Conservation (phyloP, 1,284 basidiomycete genomes). For the Megacollybia platyphylla region DNA sequence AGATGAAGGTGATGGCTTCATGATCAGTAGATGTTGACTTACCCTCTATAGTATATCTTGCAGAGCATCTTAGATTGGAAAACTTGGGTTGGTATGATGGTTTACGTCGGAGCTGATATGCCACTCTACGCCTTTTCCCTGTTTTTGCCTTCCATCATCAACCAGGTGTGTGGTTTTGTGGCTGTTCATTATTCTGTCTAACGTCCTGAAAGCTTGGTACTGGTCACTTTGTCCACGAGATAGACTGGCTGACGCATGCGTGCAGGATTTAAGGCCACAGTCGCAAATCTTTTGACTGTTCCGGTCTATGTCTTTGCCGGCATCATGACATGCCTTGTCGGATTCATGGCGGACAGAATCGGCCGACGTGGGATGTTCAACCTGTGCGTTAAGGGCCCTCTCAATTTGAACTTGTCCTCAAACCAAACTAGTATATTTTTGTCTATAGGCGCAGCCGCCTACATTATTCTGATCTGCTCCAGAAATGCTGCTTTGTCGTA, state of each 20-base stretch:
- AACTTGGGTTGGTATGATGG: constrained; percentile 52
- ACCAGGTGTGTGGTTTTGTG: constrained; percentile 25
- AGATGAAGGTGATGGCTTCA: constrained; percentile 20
- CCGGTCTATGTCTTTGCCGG: constrained; percentile 60
- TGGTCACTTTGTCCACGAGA: constrained; percentile 8
- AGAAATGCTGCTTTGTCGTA: constrained; percentile 54
- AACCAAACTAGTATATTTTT: constrained; percentile 4
- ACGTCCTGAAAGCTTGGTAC: constrained; percentile 27
- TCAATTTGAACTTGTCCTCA: constrained; percentile 1
- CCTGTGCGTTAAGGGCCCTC: constrained; percentile 26
- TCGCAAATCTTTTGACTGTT: constrained; percentile 62
- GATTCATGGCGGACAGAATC: constrained; percentile 47
- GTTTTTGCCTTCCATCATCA: constrained; percentile 65
- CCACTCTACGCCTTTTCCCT: constrained; percentile 64
- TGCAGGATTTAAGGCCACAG: constrained; percentile 52
- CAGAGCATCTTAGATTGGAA: constrained; percentile 60
- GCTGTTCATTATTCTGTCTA: not conserved
- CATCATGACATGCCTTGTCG: constrained; percentile 48
- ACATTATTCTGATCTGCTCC: constrained; percentile 55
- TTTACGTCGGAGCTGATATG: constrained; percentile 44
- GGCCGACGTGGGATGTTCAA: constrained; percentile 51
- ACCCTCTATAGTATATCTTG: constrained; percentile 28
- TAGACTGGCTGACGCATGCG: not conserved
- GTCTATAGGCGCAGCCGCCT: constrained; percentile 35
- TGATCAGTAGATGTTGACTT: not conserved